Evolutionary conservation across 2,329 filamentous ascomycete species (phyloP).

Genomic region (Colletotrichum abscissum): DNA sequence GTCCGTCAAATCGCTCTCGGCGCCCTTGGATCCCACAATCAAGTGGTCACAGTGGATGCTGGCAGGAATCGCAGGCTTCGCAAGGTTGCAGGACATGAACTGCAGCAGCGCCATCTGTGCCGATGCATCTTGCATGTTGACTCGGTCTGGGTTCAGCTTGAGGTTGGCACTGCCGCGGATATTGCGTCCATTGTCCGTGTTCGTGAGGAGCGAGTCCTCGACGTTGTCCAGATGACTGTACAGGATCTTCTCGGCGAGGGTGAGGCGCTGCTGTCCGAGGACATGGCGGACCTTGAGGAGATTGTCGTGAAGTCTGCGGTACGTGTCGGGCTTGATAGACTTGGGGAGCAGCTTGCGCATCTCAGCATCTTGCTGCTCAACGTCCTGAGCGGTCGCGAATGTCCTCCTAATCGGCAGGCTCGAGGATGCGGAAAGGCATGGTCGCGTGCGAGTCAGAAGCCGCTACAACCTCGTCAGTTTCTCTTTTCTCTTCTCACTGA

Average conservation of each 20-base stretch:
- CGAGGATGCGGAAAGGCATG: slow-evolving; percentile 27
- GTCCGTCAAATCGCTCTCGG: slow-evolving; percentile 83
- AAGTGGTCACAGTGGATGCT: slow-evolving; percentile 99
- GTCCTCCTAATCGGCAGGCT: slow-evolving; percentile 34
- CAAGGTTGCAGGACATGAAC: slow-evolving; percentile 97
- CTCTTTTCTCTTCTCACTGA: slow-evolving; percentile 8
- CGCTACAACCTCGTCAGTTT: slow-evolving; percentile 44
- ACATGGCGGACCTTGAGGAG: slow-evolving; percentile 81
- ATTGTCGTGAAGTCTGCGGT: slow-evolving; percentile 82
- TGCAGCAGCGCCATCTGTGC: slow-evolving; percentile 98
- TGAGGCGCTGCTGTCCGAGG: slow-evolving; percentile 76
- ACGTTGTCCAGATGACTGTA: slow-evolving; percentile 94
- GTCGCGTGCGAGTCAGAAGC: slow-evolving; percentile 42
- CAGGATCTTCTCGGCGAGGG: slow-evolving; percentile 96
- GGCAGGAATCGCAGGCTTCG: slow-evolving; percentile 89
- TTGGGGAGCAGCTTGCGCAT: slow-evolving; percentile 43
- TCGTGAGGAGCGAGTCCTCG: slow-evolving; percentile 86
- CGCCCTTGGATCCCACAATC: slow-evolving; percentile 95
- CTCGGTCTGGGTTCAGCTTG: slow-evolving; percentile 96
- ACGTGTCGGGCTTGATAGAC: slow-evolving; percentile 72
- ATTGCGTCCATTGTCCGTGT: slow-evolving; percentile 84
- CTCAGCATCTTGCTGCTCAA: slow-evolving; percentile 45
- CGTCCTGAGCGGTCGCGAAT: slow-evolving; percentile 36
- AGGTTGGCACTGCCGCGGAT: slow-evolving; percentile 91
- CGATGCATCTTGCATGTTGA: slow-evolving; percentile 99